Conservation (phyloP, 495 filamentous ascomycete species). For the Hyaloscypha finlandica region DNA sequence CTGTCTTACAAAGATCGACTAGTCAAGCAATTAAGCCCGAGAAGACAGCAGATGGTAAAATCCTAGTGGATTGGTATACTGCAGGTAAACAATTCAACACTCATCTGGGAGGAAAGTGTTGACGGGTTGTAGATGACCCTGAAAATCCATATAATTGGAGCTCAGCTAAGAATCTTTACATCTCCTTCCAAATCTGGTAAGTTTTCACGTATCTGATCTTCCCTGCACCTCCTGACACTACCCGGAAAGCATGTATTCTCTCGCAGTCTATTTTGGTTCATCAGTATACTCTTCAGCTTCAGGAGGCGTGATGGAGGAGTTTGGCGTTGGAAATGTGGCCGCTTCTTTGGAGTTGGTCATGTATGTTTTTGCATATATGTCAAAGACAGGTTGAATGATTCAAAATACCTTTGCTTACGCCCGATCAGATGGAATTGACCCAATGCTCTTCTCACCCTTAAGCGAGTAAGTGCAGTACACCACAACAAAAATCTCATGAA, state of each 20-base stretch:
- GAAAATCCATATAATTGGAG: constrained; percentile 57
- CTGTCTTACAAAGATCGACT: too few species aligned
- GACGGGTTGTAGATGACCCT: constrained; percentile 52
- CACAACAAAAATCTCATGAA: too few species aligned
- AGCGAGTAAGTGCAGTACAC: constrained; percentile 38
- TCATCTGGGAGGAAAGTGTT: constrained; percentile 25
- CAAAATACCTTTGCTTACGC: background rate
- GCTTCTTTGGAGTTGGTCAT: constrained; percentile 53
- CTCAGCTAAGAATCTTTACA: constrained; percentile 35
- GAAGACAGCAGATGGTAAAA: constrained; percentile 45
- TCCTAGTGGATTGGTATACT: constrained; percentile 47
- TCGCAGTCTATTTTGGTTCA: constrained; percentile 46
- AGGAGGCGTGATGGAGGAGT: constrained; percentile 46
- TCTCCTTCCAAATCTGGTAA: constrained; percentile 45
- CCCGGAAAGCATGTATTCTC: constrained; percentile 37
- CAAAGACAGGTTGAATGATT: too few species aligned
- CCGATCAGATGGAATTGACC: constrained; percentile 45
- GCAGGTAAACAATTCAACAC: too few species aligned
- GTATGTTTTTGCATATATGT: constrained; percentile 8
- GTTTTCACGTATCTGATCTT: constrained; percentile 15
- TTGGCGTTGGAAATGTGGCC: constrained; percentile 51
- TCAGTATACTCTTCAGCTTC: constrained; percentile 47
- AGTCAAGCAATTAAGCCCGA: too few species aligned
- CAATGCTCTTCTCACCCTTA: constrained; percentile 39
- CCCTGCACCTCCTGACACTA: too few species aligned